These are phyloP conservation scores for Coemansia furcata DNA, from an alignment of 192 early-diverging fungal species.

Conservation along the genomic window DNA sequence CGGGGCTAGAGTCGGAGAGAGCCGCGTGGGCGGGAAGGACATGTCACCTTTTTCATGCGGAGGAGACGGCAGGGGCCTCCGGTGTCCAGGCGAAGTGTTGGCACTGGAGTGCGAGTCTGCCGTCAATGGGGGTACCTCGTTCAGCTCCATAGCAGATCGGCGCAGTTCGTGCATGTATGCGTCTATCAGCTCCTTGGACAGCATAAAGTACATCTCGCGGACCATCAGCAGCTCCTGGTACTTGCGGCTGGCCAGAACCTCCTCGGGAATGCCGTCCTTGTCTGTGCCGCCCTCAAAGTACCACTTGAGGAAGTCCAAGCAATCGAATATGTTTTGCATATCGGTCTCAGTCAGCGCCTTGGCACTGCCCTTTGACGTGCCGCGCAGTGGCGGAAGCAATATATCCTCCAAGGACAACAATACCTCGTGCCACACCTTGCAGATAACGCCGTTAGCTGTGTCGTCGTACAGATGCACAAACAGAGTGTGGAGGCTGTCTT, in stretches of 20 bases:
- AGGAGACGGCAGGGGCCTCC: neutral
- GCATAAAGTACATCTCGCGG: constrained; percentile 64
- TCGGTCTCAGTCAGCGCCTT: constrained; percentile 67
- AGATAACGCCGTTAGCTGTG: constrained; percentile 64
- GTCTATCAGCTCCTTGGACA: constrained; percentile 62
- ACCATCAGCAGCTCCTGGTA: constrained; percentile 67
- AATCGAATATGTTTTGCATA: constrained; percentile 65
- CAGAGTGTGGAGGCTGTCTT: constrained; percentile 64
- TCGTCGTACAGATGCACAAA: constrained; percentile 65
- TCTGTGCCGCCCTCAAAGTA: constrained; percentile 72
- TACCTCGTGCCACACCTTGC: constrained; percentile 72
- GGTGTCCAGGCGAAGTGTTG: neutral
- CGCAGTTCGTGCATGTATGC: constrained; percentile 57
- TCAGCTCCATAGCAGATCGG: constrained; percentile 15
- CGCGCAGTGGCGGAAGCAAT: constrained; percentile 67
- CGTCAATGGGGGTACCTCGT: neutral
- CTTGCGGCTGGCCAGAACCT: constrained; percentile 62
- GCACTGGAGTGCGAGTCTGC: neutral
- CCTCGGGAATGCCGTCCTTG: constrained; percentile 60
- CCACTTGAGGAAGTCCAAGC: constrained; percentile 70
- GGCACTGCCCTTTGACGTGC: constrained; percentile 54
- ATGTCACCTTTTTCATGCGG: neutral
- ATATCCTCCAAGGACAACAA: constrained; percentile 65
- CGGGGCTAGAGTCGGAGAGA: neutral
- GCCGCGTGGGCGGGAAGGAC: neutral